Conservation (phyloP, 768 basidiomycete genomes). For the Macrolepiota albuminosa region DNA sequence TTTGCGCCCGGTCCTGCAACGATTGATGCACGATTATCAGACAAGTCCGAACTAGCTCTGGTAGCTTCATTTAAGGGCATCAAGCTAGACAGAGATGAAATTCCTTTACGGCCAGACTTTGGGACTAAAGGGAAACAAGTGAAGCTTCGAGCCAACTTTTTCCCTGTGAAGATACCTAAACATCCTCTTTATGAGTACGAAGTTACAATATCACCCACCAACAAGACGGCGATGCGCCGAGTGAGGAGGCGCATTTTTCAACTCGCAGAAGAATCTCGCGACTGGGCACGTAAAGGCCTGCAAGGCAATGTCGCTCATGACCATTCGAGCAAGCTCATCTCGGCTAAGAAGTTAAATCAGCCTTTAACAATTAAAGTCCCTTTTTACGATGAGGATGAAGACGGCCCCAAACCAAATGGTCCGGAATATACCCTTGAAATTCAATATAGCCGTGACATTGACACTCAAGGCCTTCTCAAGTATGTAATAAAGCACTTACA, state of each 20-base stretch:
- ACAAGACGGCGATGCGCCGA: conserved; percentile 43
- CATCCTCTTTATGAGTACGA: conserved; percentile 57
- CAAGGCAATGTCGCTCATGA: conserved; percentile 52
- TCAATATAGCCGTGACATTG: conserved; percentile 41
- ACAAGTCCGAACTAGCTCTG: conserved; percentile 37
- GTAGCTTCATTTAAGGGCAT: conserved; percentile 31
- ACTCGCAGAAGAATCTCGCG: conserved; percentile 47
- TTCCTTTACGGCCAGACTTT: conserved; percentile 58
- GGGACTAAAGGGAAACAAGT: conserved; percentile 45
- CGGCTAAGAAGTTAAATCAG: conserved; percentile 40
- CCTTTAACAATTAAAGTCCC: conserved; percentile 39
- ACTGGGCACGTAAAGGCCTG: conserved; percentile 49
- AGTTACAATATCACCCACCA: conserved; percentile 48
- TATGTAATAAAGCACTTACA: conserved; percentile 21
- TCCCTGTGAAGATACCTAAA: conserved; percentile 50
- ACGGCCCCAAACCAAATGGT: conserved; percentile 35
- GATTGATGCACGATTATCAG: conserved; percentile 38
- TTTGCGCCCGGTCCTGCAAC: conserved; percentile 34
- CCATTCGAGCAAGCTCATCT: conserved; percentile 45
- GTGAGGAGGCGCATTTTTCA: conserved; percentile 59
- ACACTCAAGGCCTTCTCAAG: conserved; percentile 45
- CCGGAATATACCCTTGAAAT: conserved; percentile 45
- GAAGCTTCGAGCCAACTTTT: conserved; percentile 64
- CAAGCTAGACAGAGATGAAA: conserved; percentile 27
- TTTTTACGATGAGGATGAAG: conserved; percentile 49